Percentiles rank a stretch among this genome's conserved stretches.
Conservation (phyloP, 2,329 filamentous ascomycete genomes). For the Scedosporium boydii region DNA sequence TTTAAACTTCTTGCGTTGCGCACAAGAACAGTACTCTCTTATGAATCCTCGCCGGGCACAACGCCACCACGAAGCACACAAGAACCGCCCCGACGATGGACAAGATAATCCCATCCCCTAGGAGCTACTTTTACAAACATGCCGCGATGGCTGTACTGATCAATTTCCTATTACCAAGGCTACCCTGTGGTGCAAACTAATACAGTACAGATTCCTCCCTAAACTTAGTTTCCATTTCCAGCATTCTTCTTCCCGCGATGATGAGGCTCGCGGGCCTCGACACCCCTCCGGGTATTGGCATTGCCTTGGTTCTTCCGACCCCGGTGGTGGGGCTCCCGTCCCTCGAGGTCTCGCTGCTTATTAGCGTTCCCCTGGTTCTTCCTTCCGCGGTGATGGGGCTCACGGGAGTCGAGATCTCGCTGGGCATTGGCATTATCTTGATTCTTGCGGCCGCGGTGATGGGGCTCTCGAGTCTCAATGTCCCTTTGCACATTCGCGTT, state of each 20-base stretch:
- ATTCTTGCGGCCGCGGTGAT: slow-evolving; percentile 6
- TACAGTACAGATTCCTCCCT: no score
- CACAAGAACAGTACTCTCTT: no score
- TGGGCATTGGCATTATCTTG: slow-evolving; percentile 1
- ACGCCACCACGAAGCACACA: no score
- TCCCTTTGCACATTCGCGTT: neutral
- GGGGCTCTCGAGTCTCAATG: slow-evolving; percentile 12
- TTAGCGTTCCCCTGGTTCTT: neutral
- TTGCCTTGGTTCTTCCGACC: neutral
- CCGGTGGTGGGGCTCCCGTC: neutral
- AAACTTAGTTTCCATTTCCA: slow-evolving; percentile 7
- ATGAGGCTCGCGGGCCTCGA: slow-evolving; percentile 12
- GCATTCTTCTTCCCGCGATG: slow-evolving; percentile 9
- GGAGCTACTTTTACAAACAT: no score
- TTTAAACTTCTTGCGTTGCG: no score
- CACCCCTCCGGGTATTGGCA: neutral
- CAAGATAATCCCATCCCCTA: no score
- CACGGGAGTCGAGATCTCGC: neutral
- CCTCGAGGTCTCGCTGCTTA: neutral
- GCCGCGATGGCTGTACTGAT: no score
- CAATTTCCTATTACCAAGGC: no score
- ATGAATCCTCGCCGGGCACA: no score
- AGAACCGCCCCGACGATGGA: no score
- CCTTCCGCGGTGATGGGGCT: neutral
- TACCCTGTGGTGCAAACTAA: no score